phyloP scores from a whole-genome alignment of 352 stramenopile genomes.

The Globisporangium splendens region DNA sequence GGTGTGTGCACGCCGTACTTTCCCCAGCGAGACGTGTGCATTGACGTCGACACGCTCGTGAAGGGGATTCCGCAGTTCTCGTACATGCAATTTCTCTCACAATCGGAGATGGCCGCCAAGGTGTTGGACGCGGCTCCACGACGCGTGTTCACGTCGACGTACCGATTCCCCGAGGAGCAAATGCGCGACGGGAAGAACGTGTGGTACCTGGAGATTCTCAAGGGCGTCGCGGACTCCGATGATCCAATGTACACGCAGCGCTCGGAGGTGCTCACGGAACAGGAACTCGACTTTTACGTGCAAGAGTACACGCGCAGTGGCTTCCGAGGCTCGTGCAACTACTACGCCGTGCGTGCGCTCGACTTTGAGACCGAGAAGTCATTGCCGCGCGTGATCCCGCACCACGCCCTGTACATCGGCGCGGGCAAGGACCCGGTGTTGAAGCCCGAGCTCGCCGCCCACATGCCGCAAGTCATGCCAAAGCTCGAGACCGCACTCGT shows the following conservation, averaged over 20 bases:
- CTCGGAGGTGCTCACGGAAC: slow-evolving; percentile 43
- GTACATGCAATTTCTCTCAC: slow-evolving; percentile 60
- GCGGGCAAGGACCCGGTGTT: slow-evolving; percentile 55
- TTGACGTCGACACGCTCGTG: slow-evolving; percentile 40
- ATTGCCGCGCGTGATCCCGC: slow-evolving; percentile 25
- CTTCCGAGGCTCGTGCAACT: slow-evolving; percentile 58
- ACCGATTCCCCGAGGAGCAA: slow-evolving; percentile 15
- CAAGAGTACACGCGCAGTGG: slow-evolving; percentile 43
- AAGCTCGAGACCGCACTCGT: slow-evolving; percentile 11
- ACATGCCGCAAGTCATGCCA: slow-evolving; percentile 26
- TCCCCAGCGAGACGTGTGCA: slow-evolving; percentile 28
- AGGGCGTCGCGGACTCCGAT: too few species aligned
- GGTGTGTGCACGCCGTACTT: slow-evolving; percentile 72
- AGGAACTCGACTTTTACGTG: slow-evolving; percentile 64
- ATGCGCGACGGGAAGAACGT: too few species aligned
- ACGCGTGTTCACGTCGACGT: slow-evolving; percentile 49
- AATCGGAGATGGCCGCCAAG: slow-evolving; percentile 35
- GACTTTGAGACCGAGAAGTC: slow-evolving; percentile 51
- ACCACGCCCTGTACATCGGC: slow-evolving; percentile 62
- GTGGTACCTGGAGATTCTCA: too few species aligned
- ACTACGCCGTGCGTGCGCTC: slow-evolving; percentile 54
- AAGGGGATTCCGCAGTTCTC: slow-evolving; percentile 48
- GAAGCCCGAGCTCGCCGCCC: slow-evolving; percentile 44
- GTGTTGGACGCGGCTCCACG: slow-evolving; percentile 35
- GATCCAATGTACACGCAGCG: slow-evolving; percentile 24